These are phyloP conservation scores for Hypocreales sp. DNA, from an alignment of 2,329 filamentous ascomycete species.

Conservation along the genomic window DNA sequence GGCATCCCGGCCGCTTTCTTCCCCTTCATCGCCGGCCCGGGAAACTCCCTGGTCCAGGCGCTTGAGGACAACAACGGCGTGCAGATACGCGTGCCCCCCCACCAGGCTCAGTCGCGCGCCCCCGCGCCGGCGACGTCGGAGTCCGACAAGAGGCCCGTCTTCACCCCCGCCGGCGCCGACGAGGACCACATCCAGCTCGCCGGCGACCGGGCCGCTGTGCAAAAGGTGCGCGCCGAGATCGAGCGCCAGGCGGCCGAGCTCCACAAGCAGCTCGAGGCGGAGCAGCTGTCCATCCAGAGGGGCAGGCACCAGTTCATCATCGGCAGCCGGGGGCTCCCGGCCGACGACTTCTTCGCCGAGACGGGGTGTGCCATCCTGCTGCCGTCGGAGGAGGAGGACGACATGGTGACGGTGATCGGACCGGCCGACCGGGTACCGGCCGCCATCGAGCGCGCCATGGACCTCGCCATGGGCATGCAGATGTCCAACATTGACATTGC, in stretches of 20 bases:
- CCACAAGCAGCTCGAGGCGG: slow-evolving; percentile 56
- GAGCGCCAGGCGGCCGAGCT: slow-evolving; percentile 67
- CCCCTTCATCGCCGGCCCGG: slow-evolving; percentile 78
- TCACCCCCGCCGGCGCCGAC: slow-evolving; percentile 48
- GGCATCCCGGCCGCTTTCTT: slow-evolving; percentile 85
- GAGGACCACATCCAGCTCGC: slow-evolving; percentile 72
- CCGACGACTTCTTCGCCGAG: slow-evolving; percentile 76
- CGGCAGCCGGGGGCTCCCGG: slow-evolving; percentile 62
- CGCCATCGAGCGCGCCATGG: slow-evolving; percentile 72
- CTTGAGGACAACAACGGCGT: slow-evolving; percentile 68
- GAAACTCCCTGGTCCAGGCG: slow-evolving; percentile 49
- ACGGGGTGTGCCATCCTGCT: slow-evolving; percentile 84
- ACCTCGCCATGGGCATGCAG: slow-evolving; percentile 76
- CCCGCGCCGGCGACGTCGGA: slow-evolving; percentile 48
- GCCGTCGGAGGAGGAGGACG: slow-evolving; percentile 62
- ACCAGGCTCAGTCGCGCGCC: slow-evolving; percentile 59
- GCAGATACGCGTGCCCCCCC: slow-evolving; percentile 68
- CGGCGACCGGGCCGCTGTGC: slow-evolving; percentile 71
- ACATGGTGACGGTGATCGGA: slow-evolving; percentile 74
- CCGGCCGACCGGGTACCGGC: slow-evolving; percentile 56
- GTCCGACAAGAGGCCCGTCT: slow-evolving; percentile 51
- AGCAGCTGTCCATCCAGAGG: slow-evolving; percentile 69
- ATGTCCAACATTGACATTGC: slow-evolving; percentile 71
- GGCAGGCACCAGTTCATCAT: slow-evolving; percentile 92
- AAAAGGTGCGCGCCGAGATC: slow-evolving; percentile 64